Conservation (phyloP, 331 rosid genomes). For the Arachis monticola region DNA sequence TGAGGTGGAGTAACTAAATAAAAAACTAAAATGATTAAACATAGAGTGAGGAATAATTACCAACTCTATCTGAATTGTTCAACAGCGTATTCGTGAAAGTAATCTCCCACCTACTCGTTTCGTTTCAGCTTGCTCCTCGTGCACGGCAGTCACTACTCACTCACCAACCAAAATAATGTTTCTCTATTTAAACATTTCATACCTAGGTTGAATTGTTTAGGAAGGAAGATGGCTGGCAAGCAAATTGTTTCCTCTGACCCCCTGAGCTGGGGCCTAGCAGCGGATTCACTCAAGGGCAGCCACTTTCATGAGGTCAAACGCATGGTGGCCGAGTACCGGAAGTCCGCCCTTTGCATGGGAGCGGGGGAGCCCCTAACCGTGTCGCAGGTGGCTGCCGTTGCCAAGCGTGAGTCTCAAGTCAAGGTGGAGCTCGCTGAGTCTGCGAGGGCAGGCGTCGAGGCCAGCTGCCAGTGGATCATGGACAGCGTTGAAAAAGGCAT, state of each 20-base stretch:
- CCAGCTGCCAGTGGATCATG: constrained; percentile 46
- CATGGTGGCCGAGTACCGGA: constrained; percentile 42
- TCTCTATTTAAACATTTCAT: constrained; percentile 1
- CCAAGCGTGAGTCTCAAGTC: constrained; percentile 24
- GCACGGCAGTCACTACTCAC: neutral
- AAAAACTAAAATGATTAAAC: too few relatives aligned
- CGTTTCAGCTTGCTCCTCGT: neutral
- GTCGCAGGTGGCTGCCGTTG: constrained; percentile 49
- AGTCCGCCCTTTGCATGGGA: constrained; percentile 31
- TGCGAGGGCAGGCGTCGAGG: constrained; percentile 47
- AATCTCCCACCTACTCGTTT: neutral
- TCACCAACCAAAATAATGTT: neutral
- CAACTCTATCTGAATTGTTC: neutral
- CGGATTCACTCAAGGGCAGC: constrained; percentile 47
- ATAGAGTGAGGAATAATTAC: neutral
- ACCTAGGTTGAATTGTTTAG: neutral
- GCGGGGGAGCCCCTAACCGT: constrained; percentile 37
- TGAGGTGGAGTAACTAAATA: too few relatives aligned
- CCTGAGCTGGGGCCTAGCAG: constrained; percentile 41
- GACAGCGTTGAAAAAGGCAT: constrained; percentile 39
- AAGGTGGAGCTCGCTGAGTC: constrained; percentile 45
- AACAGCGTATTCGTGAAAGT: neutral
- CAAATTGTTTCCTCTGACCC: constrained; percentile 30
- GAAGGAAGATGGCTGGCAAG: constrained; percentile 28
- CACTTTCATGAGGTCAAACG: constrained; percentile 45